Evolutionary conservation across 1,284 basidiomycete genomes (phyloP).

Genomic region (Tranzscheliella williamsii): DNA sequence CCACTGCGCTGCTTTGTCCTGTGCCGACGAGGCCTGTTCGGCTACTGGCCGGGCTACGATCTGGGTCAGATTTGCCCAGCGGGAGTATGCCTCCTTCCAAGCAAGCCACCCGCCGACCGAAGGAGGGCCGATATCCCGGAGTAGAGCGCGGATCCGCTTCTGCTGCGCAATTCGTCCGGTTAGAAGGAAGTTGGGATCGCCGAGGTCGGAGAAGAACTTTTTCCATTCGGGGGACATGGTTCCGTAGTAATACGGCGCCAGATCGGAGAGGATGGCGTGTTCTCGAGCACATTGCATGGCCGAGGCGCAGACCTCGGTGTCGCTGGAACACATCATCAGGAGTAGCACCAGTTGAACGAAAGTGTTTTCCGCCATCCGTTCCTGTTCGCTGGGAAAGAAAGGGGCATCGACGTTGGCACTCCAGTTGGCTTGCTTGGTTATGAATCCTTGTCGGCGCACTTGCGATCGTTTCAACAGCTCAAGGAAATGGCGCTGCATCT

Average conservation of each 20-base stretch:
- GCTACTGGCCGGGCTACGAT: conserved; percentile 58
- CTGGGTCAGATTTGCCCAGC: conserved; percentile 67
- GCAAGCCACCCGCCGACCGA: conserved; percentile 72
- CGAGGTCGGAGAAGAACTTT: conserved; percentile 33
- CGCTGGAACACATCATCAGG: conserved; percentile 50
- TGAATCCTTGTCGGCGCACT: conserved; percentile 19
- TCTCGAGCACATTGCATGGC: conserved; percentile 39
- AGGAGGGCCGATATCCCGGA: conserved; percentile 70
- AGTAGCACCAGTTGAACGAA: conserved; percentile 34
- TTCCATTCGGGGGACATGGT: conserved; percentile 37
- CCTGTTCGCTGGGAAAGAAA: conserved; percentile 20
- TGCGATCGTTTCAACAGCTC: conserved; percentile 24
- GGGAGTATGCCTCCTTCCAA: conserved; percentile 78
- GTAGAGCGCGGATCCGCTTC: conserved; percentile 74
- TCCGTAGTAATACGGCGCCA: conserved; percentile 15
- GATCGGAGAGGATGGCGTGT: conserved; percentile 15
- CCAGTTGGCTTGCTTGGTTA: conserved; percentile 13
- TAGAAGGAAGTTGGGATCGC: conserved; percentile 31
- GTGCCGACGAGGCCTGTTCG: conserved; percentile 67
- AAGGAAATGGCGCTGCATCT: conserved; percentile 41
- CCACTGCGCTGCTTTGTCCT: conserved; percentile 68
- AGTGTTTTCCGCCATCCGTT: conserved; percentile 24
- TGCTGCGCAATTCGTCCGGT: conserved; percentile 74
- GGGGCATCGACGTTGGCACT: conserved; percentile 4
- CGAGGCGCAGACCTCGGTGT: conserved; percentile 48